A percentile compares a stretch with the other conserved stretches of the same genome.
Conservation (phyloP, 1,284 basidiomycete genomes). For the Boletellus sp. region DNA sequence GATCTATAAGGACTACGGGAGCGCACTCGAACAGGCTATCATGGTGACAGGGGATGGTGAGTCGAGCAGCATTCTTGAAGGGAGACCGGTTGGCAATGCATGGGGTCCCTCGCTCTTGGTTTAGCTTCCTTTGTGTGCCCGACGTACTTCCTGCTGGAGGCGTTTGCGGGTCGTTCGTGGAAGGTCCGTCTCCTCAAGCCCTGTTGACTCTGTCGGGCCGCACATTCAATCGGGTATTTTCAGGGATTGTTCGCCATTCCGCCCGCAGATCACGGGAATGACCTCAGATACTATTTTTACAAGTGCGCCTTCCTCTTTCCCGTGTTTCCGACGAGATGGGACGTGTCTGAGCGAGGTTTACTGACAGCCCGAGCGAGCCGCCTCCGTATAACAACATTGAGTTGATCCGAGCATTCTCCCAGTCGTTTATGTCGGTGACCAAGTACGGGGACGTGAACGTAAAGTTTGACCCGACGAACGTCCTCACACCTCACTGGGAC, state of each 20-base stretch:
- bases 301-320: constrained; percentile 3
- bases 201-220: background rate
- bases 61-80: too few relatives aligned
- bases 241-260: constrained; percentile 19
- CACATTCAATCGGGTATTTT: too few relatives aligned
- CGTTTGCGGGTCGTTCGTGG: constrained; percentile 20
- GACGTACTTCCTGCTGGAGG: constrained; percentile 16
- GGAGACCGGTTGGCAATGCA: too few relatives aligned
- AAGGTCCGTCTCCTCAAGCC: constrained; percentile 9
- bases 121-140: constrained; percentile 10
- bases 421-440: constrained; percentile 23
- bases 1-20: constrained; percentile 16
- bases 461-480: constrained; percentile 16
- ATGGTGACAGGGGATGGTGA: constrained; percentile 14
- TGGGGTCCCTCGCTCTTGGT: too few relatives aligned
- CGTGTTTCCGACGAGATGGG: too few relatives aligned
- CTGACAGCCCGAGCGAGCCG: background rate
- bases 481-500: constrained; percentile 23
- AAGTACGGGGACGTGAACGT: constrained; percentile 18
- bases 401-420: constrained; percentile 24
- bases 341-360: too few relatives aligned
- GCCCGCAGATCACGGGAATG: constrained; percentile 14
- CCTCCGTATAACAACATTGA: constrained; percentile 19
- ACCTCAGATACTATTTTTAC: constrained; percentile 20
- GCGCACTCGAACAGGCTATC: constrained; percentile 13